These are phyloP conservation scores for Saprolegnia parasitica DNA, from an alignment of 352 stramenopile genomes.

Conservation along the genomic window DNA sequence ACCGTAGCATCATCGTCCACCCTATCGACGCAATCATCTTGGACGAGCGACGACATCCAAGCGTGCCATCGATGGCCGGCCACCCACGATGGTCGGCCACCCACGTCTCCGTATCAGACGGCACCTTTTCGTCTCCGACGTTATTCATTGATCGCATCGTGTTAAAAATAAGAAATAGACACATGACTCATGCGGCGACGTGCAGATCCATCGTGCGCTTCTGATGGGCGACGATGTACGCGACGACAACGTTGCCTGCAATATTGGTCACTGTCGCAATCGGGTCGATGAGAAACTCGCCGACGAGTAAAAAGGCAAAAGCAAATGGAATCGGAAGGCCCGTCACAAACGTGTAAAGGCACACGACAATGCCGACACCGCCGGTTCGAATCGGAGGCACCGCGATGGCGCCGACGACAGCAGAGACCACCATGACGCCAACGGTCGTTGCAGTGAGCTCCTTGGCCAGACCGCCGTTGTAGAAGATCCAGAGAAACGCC, in stretches of 20 bases:
- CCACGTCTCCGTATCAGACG: too few relatives aligned
- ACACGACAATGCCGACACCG: conserved; percentile 12
- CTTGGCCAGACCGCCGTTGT: conserved; percentile 1
- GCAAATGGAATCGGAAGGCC: conserved; percentile 7
- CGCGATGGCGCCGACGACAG: neutral
- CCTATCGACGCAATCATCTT: too few relatives aligned
- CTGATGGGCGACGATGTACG: neutral
- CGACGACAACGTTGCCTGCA: conserved; percentile 15
- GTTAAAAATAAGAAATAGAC: too few relatives aligned
- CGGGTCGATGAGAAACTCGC: conserved; percentile 14
- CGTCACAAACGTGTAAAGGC: conserved; percentile 6
- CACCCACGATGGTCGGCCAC: too few relatives aligned
- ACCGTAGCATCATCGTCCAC: too few relatives aligned
- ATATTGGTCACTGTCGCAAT: conserved; percentile 11
- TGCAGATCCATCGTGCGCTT: neutral
- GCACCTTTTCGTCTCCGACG: too few relatives aligned
- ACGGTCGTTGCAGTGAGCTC: neutral
- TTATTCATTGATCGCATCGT: too few relatives aligned
- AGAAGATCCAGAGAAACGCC: conserved; percentile 12
- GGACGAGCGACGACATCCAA: too few relatives aligned
- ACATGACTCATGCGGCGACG: neutral
- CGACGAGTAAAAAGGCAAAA: conserved; percentile 2
- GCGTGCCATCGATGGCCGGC: too few relatives aligned
- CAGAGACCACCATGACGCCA: neutral
- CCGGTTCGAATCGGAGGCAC: conserved; percentile 5